Percentiles rank a stretch among this genome's conserved stretches.
Evolutionary conservation across 179 eudicot species (phyloP).

Genomic region (Silene noctiflora): DNA sequence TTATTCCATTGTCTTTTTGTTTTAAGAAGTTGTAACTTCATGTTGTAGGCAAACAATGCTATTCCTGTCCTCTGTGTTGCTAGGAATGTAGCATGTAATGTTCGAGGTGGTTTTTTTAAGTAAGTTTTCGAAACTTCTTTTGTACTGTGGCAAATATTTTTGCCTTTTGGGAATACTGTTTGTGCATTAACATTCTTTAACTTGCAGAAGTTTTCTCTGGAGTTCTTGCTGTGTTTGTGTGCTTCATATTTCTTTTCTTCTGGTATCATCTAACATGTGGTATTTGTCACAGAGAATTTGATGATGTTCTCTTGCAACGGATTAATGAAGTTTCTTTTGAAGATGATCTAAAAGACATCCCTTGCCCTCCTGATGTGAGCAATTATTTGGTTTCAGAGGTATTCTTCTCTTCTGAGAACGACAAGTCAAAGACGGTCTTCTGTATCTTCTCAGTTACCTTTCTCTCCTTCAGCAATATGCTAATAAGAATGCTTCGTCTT

Average conservation of each 20-base stretch:
- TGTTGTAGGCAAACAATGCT: slow-evolving; percentile 70
- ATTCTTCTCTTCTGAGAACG: not conserved
- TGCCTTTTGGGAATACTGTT: too few species aligned
- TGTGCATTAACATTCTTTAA: not conserved
- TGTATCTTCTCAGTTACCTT: slow-evolving; percentile 9
- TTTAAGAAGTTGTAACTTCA: slow-evolving; percentile 3
- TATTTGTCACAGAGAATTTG: slow-evolving; percentile 75
- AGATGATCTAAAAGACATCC: slow-evolving; percentile 64
- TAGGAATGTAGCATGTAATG: slow-evolving; percentile 96
- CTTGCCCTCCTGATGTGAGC: slow-evolving; percentile 94
- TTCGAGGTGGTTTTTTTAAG: slow-evolving; percentile 98
- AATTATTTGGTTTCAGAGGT: slow-evolving; percentile 89
- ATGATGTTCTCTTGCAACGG: slow-evolving; percentile 69
- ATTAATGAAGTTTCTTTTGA: slow-evolving; percentile 73
- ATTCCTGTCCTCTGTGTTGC: slow-evolving; percentile 93
- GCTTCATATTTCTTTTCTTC: not conserved
- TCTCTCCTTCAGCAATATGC: not conserved
- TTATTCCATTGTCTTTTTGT: not conserved
- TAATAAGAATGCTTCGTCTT: slow-evolving; percentile 12
- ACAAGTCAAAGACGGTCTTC: not conserved
- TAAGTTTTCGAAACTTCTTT: slow-evolving; percentile 37
- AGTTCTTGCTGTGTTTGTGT: not conserved
- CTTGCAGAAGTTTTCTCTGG: not conserved
- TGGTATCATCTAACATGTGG: slow-evolving; percentile 18
- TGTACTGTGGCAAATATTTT: not conserved